Conservation (phyloP, 2,329 filamentous ascomycete species). For the Cercospora zeae-maydis region DNA sequence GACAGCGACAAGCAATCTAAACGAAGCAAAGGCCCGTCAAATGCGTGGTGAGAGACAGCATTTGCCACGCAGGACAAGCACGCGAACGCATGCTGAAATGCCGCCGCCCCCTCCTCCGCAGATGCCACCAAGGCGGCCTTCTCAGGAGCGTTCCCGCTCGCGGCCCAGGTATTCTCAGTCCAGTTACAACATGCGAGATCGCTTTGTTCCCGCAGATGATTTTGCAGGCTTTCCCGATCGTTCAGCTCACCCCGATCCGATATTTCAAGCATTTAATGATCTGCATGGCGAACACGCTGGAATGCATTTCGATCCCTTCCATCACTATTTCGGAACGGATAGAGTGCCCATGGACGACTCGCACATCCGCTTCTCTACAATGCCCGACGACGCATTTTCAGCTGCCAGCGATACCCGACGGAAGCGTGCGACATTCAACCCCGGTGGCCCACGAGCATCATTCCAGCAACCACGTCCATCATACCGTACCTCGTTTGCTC, state of each 20-base stretch:
- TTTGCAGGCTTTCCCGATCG: conserved; percentile 19
- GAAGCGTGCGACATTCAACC: conserved; percentile 22
- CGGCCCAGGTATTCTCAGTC: conserved; percentile 8
- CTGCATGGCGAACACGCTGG: conserved; percentile 15
- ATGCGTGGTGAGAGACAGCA: conserved; percentile 8
- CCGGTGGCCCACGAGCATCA: conserved; percentile 6
- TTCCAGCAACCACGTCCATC: conserved; percentile 2
- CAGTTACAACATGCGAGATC: conserved; percentile 2
- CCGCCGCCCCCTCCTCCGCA: conserved; percentile 10
- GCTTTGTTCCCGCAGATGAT: conserved; percentile 10
- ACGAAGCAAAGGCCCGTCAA: conserved; percentile 16
- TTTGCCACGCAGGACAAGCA: conserved; percentile 9
- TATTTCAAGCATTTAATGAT: conserved; percentile 24
- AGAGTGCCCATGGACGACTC: conserved; percentile 13
- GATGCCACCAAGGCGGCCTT: neutral
- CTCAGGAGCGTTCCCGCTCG: conserved; percentile 10
- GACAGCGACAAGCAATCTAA: conserved; percentile 17
- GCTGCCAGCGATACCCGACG: conserved; percentile 8
- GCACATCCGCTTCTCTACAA: conserved; percentile 24
- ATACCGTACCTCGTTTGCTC: conserved; percentile 10
- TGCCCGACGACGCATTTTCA: conserved; percentile 14
- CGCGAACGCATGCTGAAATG: conserved; percentile 9
- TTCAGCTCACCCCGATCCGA: conserved; percentile 17
- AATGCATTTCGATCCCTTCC: conserved; percentile 16
- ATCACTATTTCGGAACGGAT: conserved; percentile 18